These are phyloP conservation scores for Copromyces sp. DNA, from an alignment of 495 filamentous ascomycete species.

Conservation along the genomic window DNA sequence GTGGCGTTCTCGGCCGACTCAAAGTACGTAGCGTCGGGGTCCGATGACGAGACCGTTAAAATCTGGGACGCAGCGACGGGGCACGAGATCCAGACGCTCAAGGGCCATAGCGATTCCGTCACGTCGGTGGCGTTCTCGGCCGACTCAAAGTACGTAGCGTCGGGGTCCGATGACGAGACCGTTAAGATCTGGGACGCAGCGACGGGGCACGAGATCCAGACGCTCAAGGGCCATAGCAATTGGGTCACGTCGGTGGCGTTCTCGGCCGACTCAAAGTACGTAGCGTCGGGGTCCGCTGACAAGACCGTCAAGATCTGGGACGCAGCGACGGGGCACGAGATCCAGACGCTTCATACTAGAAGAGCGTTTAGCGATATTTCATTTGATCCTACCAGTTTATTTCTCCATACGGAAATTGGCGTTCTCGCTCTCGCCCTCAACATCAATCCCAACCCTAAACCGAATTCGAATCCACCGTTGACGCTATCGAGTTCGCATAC, in stretches of 20 bases:
- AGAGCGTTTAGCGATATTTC: conserved; percentile 4
- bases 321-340: conserved; percentile 10
- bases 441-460: neutral
- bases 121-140: too few relatives aligned
- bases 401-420: conserved; percentile 1
- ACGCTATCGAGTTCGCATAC: neutral
- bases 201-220: too few relatives aligned
- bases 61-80: conserved; percentile 27
- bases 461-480: neutral
- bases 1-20: conserved; percentile 9
- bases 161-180: too few relatives aligned
- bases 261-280: conserved; percentile 6
- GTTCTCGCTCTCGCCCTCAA: neutral
- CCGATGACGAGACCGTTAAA: conserved; percentile 22
- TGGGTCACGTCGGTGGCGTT: too few relatives aligned
- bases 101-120: too few relatives aligned
- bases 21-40: conserved; percentile 20
- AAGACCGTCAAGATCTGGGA: conserved; percentile 31
- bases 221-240: too few relatives aligned
- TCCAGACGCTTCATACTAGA: conserved; percentile 9
- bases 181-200: too few relatives aligned
- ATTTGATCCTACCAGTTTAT: conserved; percentile 4
- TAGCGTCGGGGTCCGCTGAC: conserved; percentile 24
- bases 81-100: conserved; percentile 7
- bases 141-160: too few relatives aligned